Conservation (phyloP, 352 stramenopile genomes). For the Globisporangium takayamanum region DNA sequence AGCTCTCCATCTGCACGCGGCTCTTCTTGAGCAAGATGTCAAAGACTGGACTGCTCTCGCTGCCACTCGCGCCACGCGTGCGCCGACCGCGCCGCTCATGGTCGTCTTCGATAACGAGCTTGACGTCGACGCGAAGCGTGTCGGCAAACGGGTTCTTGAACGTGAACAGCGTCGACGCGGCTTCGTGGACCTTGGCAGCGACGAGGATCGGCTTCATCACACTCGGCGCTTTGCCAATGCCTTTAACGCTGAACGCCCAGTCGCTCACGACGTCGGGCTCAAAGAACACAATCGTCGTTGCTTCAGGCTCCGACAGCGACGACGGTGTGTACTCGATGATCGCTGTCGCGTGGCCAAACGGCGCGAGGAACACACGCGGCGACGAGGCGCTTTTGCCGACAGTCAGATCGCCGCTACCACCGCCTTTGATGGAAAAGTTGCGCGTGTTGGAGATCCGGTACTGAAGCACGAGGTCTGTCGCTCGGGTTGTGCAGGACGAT, state of each 20-base stretch:
- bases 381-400: constrained; percentile 2
- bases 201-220: constrained; percentile 84
- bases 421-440: constrained; percentile 86
- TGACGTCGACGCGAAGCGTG: constrained; percentile 73
- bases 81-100: background rate
- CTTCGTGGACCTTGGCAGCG: constrained; percentile 69
- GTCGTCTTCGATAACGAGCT: constrained; percentile 28
- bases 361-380: constrained; percentile 35
- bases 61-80: background rate
- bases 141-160: constrained; percentile 92
- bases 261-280: constrained; percentile 77
- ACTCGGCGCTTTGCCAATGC: constrained; percentile 76
- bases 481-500: constrained; percentile 90
- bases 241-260: constrained; percentile 83
- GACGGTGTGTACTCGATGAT: constrained; percentile 89
- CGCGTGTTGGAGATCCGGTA: constrained; percentile 65
- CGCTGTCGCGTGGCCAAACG: constrained; percentile 63
- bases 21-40: constrained; percentile 71
- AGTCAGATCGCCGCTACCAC: background rate
- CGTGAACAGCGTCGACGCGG: constrained; percentile 78
- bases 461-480: constrained; percentile 65
- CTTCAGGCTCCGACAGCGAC: constrained; percentile 79
- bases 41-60: constrained; percentile 29
- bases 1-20: constrained; percentile 75
- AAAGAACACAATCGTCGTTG: constrained; percentile 61